Evolutionary conservation across 1,284 basidiomycete species (phyloP).

Genomic region (Spongispora temasekensis): DNA sequence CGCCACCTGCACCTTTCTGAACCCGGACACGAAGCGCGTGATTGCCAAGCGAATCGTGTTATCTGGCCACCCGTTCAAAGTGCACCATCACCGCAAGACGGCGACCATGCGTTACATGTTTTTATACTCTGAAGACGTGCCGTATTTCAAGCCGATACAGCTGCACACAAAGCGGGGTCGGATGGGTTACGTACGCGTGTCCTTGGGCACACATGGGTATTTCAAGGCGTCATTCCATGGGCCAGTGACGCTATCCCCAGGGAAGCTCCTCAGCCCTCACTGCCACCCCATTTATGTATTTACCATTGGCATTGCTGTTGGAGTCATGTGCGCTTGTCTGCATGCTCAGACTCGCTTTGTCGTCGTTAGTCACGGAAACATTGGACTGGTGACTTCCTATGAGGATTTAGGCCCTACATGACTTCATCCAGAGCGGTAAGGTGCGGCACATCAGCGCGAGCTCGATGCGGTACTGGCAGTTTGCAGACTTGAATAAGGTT

Average conservation of each 20-base stretch:
- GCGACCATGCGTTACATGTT: conserved; percentile 99
- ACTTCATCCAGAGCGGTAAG: not conserved
- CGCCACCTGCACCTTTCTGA: conserved; percentile 87
- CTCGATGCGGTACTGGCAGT: not conserved
- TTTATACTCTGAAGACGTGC: conserved; percentile 91
- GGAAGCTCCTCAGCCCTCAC: too few species aligned
- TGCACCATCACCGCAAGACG: conserved; percentile 85
- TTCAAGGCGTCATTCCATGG: conserved; percentile 98
- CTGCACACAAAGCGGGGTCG: conserved; percentile 92
- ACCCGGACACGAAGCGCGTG: conserved; percentile 89
- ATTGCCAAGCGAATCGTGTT: conserved; percentile 92
- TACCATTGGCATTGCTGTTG: too few species aligned
- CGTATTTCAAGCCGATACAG: conserved; percentile 93
- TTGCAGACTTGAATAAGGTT: not conserved
- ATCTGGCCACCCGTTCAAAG: conserved; percentile 95
- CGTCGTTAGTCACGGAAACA: too few species aligned
- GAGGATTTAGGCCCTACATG: not conserved
- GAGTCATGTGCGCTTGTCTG: too few species aligned
- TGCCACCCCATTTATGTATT: too few species aligned
- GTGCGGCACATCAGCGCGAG: not conserved
- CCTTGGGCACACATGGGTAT: conserved; percentile 97
- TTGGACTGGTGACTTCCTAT: too few species aligned
- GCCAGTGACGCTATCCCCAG: conserved; percentile 86
- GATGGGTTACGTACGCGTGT: conserved; percentile 90
- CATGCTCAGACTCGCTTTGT: too few species aligned